These are phyloP conservation scores for Fusarium decemcellulare DNA, from an alignment of 2,329 filamentous ascomycete genomes.

Conservation along the genomic window DNA sequence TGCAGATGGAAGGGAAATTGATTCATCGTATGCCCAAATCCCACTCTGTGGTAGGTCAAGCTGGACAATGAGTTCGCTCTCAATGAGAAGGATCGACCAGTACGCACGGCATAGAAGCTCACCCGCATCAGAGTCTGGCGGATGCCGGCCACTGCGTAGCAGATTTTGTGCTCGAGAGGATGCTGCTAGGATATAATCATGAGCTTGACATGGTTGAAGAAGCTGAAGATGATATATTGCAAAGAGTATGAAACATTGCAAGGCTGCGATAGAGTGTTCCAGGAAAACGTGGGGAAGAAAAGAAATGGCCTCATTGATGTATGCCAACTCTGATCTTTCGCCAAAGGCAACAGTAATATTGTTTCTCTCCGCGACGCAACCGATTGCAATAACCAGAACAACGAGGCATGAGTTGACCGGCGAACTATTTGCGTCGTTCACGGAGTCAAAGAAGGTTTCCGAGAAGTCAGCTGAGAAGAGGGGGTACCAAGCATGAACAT, in stretches of 20 bases:
- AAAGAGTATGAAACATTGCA: slow-evolving; percentile 11
- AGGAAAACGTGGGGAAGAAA: slow-evolving; percentile 7
- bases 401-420: slow-evolving; percentile 7
- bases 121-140: neutral
- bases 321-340: neutral
- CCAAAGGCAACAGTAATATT: neutral
- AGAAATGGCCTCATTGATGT: slow-evolving; percentile 1
- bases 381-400: slow-evolving; percentile 1
- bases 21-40: slow-evolving; percentile 10
- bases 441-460: slow-evolving; percentile 1
- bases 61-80: slow-evolving; percentile 9
- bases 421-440: neutral
- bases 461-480: slow-evolving; percentile 1
- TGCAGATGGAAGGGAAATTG: slow-evolving; percentile 9
- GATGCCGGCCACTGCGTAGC: neutral
- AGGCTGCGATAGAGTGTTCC: neutral
- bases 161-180: slow-evolving; percentile 9
- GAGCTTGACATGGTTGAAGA: slow-evolving; percentile 7
- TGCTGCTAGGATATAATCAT: slow-evolving; percentile 8
- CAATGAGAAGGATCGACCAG: slow-evolving; percentile 13
- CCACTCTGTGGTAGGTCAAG: slow-evolving; percentile 9
- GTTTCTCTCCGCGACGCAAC: neutral
- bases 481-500: slow-evolving; percentile 7
- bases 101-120: slow-evolving; percentile 8
- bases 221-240: slow-evolving; percentile 2